Percentiles rank a stretch among this genome's conserved stretches.
phyloP scores from a whole-genome alignment of 164 flowering plant genomes.

The Dillenia suffruticosa region DNA sequence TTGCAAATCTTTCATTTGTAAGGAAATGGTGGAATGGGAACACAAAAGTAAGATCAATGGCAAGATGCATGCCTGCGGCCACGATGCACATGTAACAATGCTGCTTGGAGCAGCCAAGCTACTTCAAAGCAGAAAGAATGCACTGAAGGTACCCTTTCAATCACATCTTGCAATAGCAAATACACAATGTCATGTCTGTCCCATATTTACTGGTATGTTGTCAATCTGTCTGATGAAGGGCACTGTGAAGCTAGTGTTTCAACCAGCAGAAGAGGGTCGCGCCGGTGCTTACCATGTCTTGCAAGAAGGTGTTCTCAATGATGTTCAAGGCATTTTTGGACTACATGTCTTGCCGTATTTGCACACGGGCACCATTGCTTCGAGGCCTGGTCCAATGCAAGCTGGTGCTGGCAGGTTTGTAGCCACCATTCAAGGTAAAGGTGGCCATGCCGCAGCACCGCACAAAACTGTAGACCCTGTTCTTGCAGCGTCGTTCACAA shows the following conservation, averaged over 20 bases:
- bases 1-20: neutral
- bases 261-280: conserved; percentile 78
- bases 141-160: conserved; percentile 27
- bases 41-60: conserved; percentile 32
- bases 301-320: conserved; percentile 60
- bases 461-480: conserved; percentile 47
- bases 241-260: conserved; percentile 81
- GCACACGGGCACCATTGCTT: conserved; percentile 49
- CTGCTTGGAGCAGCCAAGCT: conserved; percentile 83
- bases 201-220: neutral
- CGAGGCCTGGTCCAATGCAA: conserved; percentile 62
- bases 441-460: conserved; percentile 58
- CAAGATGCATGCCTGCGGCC: conserved; percentile 90
- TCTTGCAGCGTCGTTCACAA: conserved; percentile 51
- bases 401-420: conserved; percentile 56
- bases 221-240: conserved; percentile 35
- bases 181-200: neutral
- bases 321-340: conserved; percentile 54
- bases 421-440: conserved; percentile 48
- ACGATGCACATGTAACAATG: conserved; percentile 75
- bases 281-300: conserved; percentile 79
- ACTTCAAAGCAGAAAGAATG: conserved; percentile 40
- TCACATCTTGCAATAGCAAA: neutral
- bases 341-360: conserved; percentile 54
- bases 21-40: conserved; percentile 68